phyloP scores from a whole-genome alignment of 2,329 filamentous ascomycete genomes.

The Tolypocladium endophyticum region DNA sequence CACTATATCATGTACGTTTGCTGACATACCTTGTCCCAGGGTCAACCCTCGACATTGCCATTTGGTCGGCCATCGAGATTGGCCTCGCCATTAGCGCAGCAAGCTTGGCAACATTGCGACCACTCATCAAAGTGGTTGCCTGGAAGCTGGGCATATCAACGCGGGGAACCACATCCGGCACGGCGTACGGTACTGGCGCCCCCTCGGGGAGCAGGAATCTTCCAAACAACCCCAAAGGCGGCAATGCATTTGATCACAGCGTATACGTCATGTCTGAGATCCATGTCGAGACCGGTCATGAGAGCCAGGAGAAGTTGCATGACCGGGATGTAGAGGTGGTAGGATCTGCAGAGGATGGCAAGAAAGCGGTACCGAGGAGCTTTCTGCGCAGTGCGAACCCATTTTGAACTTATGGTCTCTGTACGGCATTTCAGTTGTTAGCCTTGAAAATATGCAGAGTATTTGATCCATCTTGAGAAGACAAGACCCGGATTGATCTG shows the following conservation, averaged over 20 bases:
- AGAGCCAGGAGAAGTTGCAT: background rate
- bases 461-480: background rate
- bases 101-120: conserved; percentile 35
- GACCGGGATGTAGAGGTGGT: background rate
- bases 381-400: background rate
- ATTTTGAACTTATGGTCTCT: background rate
- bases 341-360: background rate
- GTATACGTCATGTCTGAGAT: background rate
- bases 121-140: conserved; percentile 25
- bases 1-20: background rate
- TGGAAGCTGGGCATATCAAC: conserved; percentile 18
- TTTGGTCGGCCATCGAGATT: conserved; percentile 37
- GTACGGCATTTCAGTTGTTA: too few relatives aligned
- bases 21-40: conserved; percentile 7
- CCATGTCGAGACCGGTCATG: background rate
- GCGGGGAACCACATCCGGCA: background rate
- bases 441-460: too few relatives aligned
- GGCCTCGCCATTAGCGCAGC: conserved; percentile 37
- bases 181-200: background rate
- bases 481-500: too few relatives aligned
- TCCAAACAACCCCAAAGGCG: background rate
- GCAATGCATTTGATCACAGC: background rate
- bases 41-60: conserved; percentile 31
- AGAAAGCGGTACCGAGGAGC: background rate
- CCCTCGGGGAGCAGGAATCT: background rate